Evolutionary conservation across 805 yeast genomes (phyloP).

Genomic region (Nakazawaea populi): DNA sequence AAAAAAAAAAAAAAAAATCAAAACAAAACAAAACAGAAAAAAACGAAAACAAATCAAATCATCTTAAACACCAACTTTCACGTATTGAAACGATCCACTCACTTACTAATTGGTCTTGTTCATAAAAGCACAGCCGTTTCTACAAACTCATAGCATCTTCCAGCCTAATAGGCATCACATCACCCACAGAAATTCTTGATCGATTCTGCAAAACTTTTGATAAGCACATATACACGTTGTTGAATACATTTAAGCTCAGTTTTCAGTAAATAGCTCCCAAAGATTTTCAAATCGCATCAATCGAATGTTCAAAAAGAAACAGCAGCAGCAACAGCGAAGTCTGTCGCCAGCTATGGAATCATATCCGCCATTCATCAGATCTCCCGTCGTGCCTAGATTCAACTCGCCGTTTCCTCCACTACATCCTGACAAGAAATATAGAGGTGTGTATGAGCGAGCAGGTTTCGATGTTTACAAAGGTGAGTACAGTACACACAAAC

Average conservation of each 20-base stretch:
- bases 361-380: conserved; percentile 26
- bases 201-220: too few relatives aligned
- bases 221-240: too few relatives aligned
- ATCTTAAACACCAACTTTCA: not conserved
- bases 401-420: conserved; percentile 67
- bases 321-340: conserved; percentile 1
- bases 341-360: conserved; percentile 19
- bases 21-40: not conserved
- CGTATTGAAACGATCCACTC: not conserved
- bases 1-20: not conserved
- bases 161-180: too few relatives aligned
- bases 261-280: not conserved
- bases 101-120: not conserved
- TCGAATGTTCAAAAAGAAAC: not conserved
- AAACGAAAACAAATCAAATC: not conserved
- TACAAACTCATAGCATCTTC: not conserved
- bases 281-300: too few relatives aligned
- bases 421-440: conserved; percentile 52
- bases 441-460: conserved; percentile 75
- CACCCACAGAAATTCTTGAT: too few relatives aligned
- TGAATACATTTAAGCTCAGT: too few relatives aligned
- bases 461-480: conserved; percentile 61
- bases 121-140: too few relatives aligned
- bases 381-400: conserved; percentile 23
- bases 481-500: conserved; percentile 1